Evolutionary conservation across 495 filamentous ascomycete species (phyloP), one percentile per base, ranked within the genome.

Genomic region (Penicillium verhagenii): DNA sequence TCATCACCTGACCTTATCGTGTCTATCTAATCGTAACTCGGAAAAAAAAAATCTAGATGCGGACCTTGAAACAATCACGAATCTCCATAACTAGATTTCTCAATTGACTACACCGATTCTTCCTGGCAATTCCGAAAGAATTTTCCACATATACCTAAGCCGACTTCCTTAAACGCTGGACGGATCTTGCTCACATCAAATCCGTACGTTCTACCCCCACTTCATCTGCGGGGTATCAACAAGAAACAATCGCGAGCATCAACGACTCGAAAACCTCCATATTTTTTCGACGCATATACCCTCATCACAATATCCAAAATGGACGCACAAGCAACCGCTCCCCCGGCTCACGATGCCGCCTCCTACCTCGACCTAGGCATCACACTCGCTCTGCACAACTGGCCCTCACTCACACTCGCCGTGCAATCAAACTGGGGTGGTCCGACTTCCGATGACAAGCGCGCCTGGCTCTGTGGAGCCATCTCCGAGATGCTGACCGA

Each of bases 391-490:
- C 81, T 96, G 42, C 80, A 90, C 80, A 78, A 82, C 66, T 98
- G 95, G 94, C 84, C 86, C 4, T 86, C 89, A 5, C 86, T 98
- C 37, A 87, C 84, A 26, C 85, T 96, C 51, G 92, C 94, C 45
- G 88, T 96, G n/a, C 80, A 85, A 61, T 89, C 88, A 63, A 77
- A 84, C 66, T 96, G 91, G 88, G 94, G 94, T 66, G 94, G 94
- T 1, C 81, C 89, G n/a, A 86, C 90, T 53, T 87, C 84, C 25
- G 63, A 73, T 46, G 91, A 93, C 72, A 97, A 97, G 74, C 88
- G 92, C 52, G 94, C 94, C 79, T 97, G 93, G 93, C 89, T 98
- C 63, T 92, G 89, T 46, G 92, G 92, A 64, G 86, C 87, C 14
- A 80, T 97, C 61, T 89, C 88, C 53, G 91, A 96, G 8, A 85